A percentile compares a stretch with the other conserved stretches of the same genome.
phyloP scores from a whole-genome alignment of 257 asterid species.

The Linderniella brevidens region DNA sequence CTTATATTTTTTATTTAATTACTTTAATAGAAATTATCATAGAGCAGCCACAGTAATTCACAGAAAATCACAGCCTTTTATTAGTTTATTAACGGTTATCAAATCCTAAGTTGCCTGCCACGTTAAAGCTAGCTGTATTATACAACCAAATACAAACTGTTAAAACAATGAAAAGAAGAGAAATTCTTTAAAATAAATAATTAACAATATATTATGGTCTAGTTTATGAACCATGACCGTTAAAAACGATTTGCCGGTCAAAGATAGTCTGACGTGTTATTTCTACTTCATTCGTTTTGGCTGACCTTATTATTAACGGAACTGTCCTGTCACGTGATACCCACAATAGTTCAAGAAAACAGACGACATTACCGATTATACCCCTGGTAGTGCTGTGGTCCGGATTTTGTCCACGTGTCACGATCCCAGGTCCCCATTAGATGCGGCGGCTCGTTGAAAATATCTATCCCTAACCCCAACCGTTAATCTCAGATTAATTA shows the following conservation, averaged over 20 bases:
- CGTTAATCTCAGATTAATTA: constrained; percentile 11
- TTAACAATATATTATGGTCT: constrained; percentile 1
- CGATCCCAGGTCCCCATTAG: constrained; percentile 16
- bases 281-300: constrained; percentile 19
- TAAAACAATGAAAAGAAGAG: neutral
- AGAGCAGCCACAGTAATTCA: neutral
- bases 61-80: constrained; percentile 10
- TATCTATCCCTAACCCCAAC: constrained; percentile 10
- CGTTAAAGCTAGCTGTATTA: constrained; percentile 9
- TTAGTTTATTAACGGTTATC: constrained; percentile 6
- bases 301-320: constrained; percentile 35
- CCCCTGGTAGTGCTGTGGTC: too few species aligned
- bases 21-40: too few species aligned
- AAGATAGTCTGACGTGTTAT: constrained; percentile 21
- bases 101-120: constrained; percentile 49
- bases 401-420: constrained; percentile 29
- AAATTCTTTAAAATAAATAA: neutral
- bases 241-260: constrained; percentile 18
- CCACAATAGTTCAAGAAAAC: neutral
- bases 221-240: constrained; percentile 11
- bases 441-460: constrained; percentile 60
- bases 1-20: too few species aligned
- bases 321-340: constrained; percentile 35
- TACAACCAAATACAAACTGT: constrained; percentile 1
- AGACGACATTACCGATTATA: too few species aligned